Evolutionary conservation across 192 early-diverging fungal genomes (phyloP), one percentile per base, ranked within the genome.

Genomic region (Backusella sp.): DNA sequence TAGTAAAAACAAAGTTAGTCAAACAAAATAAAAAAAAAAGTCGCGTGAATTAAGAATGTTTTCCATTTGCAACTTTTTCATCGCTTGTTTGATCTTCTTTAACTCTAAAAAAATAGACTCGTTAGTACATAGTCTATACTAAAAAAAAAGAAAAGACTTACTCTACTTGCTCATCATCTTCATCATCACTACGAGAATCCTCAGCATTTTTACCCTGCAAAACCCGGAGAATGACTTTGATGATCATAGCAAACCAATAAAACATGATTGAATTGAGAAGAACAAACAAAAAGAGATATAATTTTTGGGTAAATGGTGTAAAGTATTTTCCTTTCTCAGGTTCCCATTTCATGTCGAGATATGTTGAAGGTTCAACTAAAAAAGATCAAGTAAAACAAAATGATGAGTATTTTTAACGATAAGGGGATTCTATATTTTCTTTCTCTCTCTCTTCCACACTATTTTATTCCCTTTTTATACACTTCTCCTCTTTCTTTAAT

Each of bases 241-340:
- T 37, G 73, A 96, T 92, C 86, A 94, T 83, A 32, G 82, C 70
- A 69, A 94, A 90, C 94, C 94, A 96, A 80, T 91, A 94, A 52
- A 93, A 77, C 42, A 96, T 84, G 34, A 96, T 79, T 7, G 85
- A 70, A 82, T 96, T 88, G 65, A 96, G 80, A 6, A 87, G 71
- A 17, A 84, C 81, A 23, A 96, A 85, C 6, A 94, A 74, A 3
- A 79, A 82, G 71, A 94, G 82, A 79, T 91, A 90, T 14, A 80
- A 78, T 49, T 75, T 86, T 84, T 78, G 89, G 34, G 79, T 83
- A 70, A 67, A 82, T 59, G 71, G 77, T 74, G 76, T 82, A 42
- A 88, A 82, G 56, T 85, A 91, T 65, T 88, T 86, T 62, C 86
- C 85, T 11, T 87, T 86, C 23, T 87, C 84, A 4, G 87, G 86